Conservation (phyloP, 371 early-diverging fungal genomes). For the Syncephalastrum monosporum region DNA sequence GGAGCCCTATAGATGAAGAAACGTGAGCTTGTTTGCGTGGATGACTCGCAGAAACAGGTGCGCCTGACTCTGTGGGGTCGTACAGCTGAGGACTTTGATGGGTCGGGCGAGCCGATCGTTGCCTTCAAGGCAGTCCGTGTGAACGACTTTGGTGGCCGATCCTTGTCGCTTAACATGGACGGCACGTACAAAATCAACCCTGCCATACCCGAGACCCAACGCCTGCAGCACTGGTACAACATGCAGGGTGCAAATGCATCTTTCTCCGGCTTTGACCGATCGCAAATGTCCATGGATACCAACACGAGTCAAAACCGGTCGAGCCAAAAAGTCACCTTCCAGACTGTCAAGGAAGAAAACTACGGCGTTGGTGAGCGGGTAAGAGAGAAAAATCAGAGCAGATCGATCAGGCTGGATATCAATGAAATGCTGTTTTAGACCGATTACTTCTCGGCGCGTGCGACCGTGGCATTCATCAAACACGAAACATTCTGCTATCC, state of each 20-base stretch:
- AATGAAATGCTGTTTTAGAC: slow-evolving; percentile 29
- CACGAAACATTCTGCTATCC: slow-evolving; percentile 76
- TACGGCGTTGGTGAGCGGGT: slow-evolving; percentile 67
- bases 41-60: slow-evolving; percentile 71
- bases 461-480: slow-evolving; percentile 63
- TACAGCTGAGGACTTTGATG: slow-evolving; percentile 70
- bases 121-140: slow-evolving; percentile 85
- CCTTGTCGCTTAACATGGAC: slow-evolving; percentile 59
- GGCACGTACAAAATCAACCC: slow-evolving; percentile 73
- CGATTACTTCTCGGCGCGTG: slow-evolving; percentile 72
- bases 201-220: slow-evolving; percentile 79
- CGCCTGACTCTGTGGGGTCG: slow-evolving; percentile 90
- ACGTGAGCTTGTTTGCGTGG: slow-evolving; percentile 85
- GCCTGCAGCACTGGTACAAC: slow-evolving; percentile 84
- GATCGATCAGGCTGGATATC: background rate
- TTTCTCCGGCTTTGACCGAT: slow-evolving; percentile 10
- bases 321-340: slow-evolving; percentile 56
- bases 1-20: slow-evolving; percentile 60
- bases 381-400: background rate
- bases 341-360: slow-evolving; percentile 64
- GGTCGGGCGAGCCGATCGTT: slow-evolving; percentile 61
- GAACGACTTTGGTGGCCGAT: slow-evolving; percentile 83
- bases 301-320: slow-evolving; percentile 1
- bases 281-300: too few species aligned
- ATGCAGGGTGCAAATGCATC: slow-evolving; percentile 10